Percentiles rank a stretch among this genome's conserved stretches.
Evolutionary conservation across 2,329 filamentous ascomycete species (phyloP).

Genomic region (Neopestalotiopsis sp.): DNA sequence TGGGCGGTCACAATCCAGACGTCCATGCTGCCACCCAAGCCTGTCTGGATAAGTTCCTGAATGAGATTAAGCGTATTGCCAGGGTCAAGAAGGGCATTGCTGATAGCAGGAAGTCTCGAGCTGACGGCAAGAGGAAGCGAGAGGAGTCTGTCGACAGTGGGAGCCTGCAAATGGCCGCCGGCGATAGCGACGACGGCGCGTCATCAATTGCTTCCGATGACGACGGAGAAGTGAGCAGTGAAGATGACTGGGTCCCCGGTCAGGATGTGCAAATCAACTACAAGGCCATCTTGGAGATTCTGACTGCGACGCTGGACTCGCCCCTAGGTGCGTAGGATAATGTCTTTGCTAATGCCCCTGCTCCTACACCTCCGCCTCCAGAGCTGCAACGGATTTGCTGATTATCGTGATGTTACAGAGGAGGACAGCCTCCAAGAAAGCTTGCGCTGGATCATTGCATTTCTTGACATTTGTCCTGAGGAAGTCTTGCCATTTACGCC

Average conservation of each 20-base stretch:
- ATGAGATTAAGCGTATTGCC: conserved; percentile 93
- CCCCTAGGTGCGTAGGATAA: conserved; percentile 65
- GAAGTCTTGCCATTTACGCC: conserved; percentile 96
- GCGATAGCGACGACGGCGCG: conserved; percentile 65
- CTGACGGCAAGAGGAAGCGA: conserved; percentile 70
- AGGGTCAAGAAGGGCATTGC: conserved; percentile 90
- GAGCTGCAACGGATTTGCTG: conserved; percentile 18
- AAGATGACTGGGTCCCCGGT: conserved; percentile 96
- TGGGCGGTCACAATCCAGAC: conserved; percentile 89
- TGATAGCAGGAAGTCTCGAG: conserved; percentile 77
- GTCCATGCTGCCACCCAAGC: conserved; percentile 93
- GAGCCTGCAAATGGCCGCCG: conserved; percentile 61
- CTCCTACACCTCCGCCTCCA: too few relatives aligned
- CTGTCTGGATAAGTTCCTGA: conserved; percentile 86
- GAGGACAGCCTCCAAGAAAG: conserved; percentile 92
- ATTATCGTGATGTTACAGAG: conserved; percentile 54
- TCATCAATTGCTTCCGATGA: conserved; percentile 60
- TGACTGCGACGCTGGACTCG: conserved; percentile 87
- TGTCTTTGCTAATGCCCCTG: conserved; percentile 16
- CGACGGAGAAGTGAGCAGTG: conserved; percentile 63
- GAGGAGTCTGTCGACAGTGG: conserved; percentile 72
- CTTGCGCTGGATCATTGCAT: conserved; percentile 92
- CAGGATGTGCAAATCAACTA: conserved; percentile 97
- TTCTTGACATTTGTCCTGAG: conserved; percentile 96
- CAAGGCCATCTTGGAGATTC: conserved; percentile 86